Percentiles rank a stretch among this genome's conserved stretches.
Evolutionary conservation across 345 rosid species (phyloP).

Genomic region (Salix caprea): DNA sequence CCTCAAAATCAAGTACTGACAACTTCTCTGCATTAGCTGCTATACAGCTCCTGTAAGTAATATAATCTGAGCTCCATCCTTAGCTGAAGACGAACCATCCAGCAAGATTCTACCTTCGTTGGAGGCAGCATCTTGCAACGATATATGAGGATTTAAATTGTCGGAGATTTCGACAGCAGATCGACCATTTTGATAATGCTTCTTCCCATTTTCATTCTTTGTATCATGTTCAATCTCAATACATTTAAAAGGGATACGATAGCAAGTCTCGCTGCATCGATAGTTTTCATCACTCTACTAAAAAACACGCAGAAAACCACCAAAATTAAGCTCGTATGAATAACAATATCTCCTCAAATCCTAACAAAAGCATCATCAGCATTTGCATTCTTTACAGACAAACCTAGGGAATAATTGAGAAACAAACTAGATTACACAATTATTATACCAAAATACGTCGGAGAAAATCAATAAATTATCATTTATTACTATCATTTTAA

Average conservation of each 20-base stretch:
- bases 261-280: slow-evolving; percentile 94
- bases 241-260: slow-evolving; percentile 83
- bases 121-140: slow-evolving; percentile 16
- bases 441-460: neutral
- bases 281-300: slow-evolving; percentile 59
- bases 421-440: neutral
- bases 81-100: slow-evolving; percentile 36
- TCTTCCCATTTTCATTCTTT: slow-evolving; percentile 25
- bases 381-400: no score
- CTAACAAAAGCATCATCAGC: neutral
- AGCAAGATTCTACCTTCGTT: slow-evolving; percentile 39
- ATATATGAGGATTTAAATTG: slow-evolving; percentile 9
- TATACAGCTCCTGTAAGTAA: slow-evolving; percentile 86
- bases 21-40: slow-evolving; percentile 66
- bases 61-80: slow-evolving; percentile 46
- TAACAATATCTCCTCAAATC: neutral
- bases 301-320: neutral
- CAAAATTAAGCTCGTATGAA: neutral
- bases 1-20: slow-evolving; percentile 89
- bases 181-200: slow-evolving; percentile 38
- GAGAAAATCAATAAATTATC: neutral
- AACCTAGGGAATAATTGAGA: neutral
- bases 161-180: slow-evolving; percentile 30
- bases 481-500: neutral
- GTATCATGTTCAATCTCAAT: slow-evolving; percentile 34